Evolutionary conservation across 1,139 yeast genomes (phyloP).

Genomic region (Protomyces lactucae-debilis): DNA sequence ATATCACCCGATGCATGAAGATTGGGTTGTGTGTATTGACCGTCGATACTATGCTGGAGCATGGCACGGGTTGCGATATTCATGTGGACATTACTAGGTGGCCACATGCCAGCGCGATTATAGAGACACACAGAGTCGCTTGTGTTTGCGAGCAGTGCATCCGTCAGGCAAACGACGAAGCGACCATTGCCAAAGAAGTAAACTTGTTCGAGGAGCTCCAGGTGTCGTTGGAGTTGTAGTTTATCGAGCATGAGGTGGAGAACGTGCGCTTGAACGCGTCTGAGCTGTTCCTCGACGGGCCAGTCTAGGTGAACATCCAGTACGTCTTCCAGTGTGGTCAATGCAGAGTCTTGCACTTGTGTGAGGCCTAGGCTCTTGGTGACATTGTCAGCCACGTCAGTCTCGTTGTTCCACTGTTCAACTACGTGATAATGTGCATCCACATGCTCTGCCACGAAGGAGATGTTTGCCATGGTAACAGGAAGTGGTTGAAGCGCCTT

Average conservation of each 20-base stretch:
- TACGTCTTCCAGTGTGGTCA: not conserved
- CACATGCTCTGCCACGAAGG: not conserved
- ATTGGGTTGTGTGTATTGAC: not conserved
- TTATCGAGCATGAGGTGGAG: constrained; percentile 7
- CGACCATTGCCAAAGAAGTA: constrained; percentile 7
- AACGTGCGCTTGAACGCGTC: constrained; percentile 1
- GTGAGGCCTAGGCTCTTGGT: not conserved
- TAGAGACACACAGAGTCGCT: not conserved
- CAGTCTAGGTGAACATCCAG: constrained; percentile 3
- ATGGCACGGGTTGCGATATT: constrained; percentile 11
- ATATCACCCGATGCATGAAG: not conserved
- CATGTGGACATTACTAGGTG: constrained; percentile 9
- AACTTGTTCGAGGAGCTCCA: constrained; percentile 12
- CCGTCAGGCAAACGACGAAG: not conserved
- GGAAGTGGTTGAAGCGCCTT: not conserved
- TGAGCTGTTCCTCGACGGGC: constrained; percentile 5
- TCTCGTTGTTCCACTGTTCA: not conserved
- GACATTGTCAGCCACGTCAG: not conserved
- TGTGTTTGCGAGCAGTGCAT: not conserved
- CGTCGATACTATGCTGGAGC: constrained; percentile 2
- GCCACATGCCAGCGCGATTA: constrained; percentile 5
- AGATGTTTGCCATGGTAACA: not conserved
- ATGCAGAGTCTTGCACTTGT: not conserved
- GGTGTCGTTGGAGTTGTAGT: constrained; percentile 9
- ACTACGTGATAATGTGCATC: not conserved